Evolutionary conservation across 805 yeast genomes (phyloP).

Genomic region (Candida dendrica): DNA sequence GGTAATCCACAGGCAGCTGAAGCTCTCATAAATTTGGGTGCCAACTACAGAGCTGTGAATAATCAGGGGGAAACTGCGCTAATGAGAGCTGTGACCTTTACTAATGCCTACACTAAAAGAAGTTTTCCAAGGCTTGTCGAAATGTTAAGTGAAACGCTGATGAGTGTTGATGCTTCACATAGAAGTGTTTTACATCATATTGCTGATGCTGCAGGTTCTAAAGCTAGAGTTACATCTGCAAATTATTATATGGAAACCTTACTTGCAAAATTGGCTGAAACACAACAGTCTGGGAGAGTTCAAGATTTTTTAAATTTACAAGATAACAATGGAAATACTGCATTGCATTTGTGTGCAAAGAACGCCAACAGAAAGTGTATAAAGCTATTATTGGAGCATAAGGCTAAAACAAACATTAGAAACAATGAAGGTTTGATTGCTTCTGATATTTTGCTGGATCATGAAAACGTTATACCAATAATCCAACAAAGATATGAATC

Average conservation of each 20-base stretch:
- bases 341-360: slow-evolving; percentile 69
- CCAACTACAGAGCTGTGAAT: slow-evolving; percentile 48
- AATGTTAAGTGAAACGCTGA: no score
- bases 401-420: slow-evolving; percentile 34
- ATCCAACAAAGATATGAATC: neutral
- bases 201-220: slow-evolving; percentile 44
- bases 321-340: slow-evolving; percentile 81
- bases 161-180: slow-evolving; percentile 48
- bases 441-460: no score
- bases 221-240: slow-evolving; percentile 39
- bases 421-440: no score
- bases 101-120: slow-evolving; percentile 59
- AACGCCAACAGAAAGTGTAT: slow-evolving; percentile 41
- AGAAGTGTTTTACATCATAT: slow-evolving; percentile 67
- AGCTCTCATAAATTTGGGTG: slow-evolving; percentile 49
- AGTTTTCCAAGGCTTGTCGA: no score
- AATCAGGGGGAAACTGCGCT: slow-evolving; percentile 61
- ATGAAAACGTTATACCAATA: neutral
- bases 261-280: slow-evolving; percentile 32
- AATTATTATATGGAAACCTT: slow-evolving; percentile 52
- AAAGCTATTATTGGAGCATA: slow-evolving; percentile 33
- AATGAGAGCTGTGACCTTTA: slow-evolving; percentile 62
- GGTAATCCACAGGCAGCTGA: slow-evolving; percentile 58
- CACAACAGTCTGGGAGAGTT: no score
- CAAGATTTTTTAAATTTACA: slow-evolving; percentile 57